Conservation (phyloP, 805 yeast species). For the Suhomyces prunicola region DNA sequence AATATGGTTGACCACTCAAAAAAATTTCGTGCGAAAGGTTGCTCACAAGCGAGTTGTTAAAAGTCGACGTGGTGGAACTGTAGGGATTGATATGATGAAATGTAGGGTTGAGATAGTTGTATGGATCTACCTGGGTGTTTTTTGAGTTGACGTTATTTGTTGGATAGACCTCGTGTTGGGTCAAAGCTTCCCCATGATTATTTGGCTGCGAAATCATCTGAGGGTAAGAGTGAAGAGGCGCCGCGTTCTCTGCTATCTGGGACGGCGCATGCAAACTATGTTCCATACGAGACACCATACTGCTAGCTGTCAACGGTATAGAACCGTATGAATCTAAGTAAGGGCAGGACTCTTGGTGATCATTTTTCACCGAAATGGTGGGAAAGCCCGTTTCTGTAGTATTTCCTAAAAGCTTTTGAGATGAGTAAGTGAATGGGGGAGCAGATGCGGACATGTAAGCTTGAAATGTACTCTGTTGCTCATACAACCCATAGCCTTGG, state of each 20-base stretch:
- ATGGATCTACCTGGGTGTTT: neutral
- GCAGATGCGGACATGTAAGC: neutral
- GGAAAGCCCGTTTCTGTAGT: neutral
- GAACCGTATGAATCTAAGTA: neutral
- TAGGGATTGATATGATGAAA: neutral
- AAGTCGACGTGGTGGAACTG: neutral
- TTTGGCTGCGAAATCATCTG: neutral
- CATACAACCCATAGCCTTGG: neutral
- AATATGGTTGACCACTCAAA: neutral
- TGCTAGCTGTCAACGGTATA: neutral
- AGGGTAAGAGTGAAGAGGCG: neutral
- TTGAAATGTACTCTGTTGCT: neutral
- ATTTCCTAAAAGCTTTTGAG: neutral
- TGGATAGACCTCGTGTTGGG: neutral
- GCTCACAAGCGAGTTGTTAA: neutral
- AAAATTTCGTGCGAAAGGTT: neutral
- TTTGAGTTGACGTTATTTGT: neutral
- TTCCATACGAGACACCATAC: neutral
- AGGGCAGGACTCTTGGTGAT: neutral
- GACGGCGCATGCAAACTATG: neutral
- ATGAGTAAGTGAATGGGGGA: neutral
- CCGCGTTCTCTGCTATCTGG: neutral
- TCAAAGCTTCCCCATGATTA: neutral
- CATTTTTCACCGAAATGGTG: neutral
- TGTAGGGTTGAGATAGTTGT: slow-evolving; percentile 2